Evolutionary conservation across 768 basidiomycete species (phyloP).

Genomic region (Suillus fuscotomentosus): DNA sequence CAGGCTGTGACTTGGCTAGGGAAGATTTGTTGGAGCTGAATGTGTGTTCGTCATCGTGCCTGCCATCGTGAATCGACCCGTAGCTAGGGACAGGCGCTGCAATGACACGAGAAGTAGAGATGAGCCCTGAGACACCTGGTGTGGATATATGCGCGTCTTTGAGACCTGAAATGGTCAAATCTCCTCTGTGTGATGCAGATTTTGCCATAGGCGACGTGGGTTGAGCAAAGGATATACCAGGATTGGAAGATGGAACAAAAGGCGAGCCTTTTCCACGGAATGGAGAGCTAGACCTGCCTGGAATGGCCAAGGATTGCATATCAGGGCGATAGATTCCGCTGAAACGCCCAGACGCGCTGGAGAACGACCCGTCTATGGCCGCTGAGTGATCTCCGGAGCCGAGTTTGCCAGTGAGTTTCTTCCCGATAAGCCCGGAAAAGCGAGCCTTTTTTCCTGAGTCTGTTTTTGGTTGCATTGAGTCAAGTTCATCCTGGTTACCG

Average conservation of each 20-base stretch:
- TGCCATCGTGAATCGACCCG: background rate
- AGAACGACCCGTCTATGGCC: background rate
- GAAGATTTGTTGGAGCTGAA: constrained; percentile 1
- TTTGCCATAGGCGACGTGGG: background rate
- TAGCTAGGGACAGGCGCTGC: background rate
- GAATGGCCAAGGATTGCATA: background rate
- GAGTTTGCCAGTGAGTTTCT: background rate
- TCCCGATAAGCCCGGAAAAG: background rate
- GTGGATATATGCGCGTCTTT: constrained; percentile 5
- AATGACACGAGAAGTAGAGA: background rate
- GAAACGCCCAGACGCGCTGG: background rate
- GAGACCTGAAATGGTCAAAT: background rate
- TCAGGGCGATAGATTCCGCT: background rate
- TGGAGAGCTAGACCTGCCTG: background rate
- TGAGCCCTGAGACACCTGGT: background rate
- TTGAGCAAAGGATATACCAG: background rate
- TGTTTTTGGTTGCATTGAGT: background rate
- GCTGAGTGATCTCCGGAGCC: background rate
- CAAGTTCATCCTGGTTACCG: background rate
- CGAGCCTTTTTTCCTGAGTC: background rate
- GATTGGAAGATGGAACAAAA: background rate
- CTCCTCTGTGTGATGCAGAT: background rate
- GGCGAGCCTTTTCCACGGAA: background rate
- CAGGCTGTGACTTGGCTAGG: background rate
- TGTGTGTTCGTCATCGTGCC: background rate